These are phyloP conservation scores for Agroathelia rolfsii DNA, from an alignment of 1,284 basidiomycete species.

Conservation along the genomic window DNA sequence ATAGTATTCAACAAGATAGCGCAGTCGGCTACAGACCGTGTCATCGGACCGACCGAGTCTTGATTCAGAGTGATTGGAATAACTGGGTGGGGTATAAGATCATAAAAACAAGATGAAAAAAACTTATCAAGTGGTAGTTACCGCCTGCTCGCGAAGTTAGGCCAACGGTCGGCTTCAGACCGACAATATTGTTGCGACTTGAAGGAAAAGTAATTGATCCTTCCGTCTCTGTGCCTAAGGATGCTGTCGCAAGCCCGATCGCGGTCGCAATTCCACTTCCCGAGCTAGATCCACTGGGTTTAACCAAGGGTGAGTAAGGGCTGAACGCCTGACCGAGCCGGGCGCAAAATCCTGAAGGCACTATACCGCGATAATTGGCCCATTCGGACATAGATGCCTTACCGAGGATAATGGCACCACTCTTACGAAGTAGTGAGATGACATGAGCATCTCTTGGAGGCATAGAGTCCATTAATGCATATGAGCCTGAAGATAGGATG, in stretches of 20 bases:
- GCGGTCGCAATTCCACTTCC: slow-evolving; percentile 40
- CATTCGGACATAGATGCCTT: slow-evolving; percentile 42
- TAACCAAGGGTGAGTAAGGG: slow-evolving; percentile 38
- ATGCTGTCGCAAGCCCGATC: slow-evolving; percentile 37
- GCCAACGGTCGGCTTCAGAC: slow-evolving; percentile 43
- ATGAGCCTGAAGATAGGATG: slow-evolving; percentile 20
- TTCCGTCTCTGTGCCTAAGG: slow-evolving; percentile 43
- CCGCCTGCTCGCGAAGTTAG: slow-evolving; percentile 39
- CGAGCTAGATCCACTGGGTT: slow-evolving; percentile 42
- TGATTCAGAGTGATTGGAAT: slow-evolving; percentile 41
- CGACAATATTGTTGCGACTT: slow-evolving; percentile 35
- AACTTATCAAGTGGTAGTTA: slow-evolving; percentile 12
- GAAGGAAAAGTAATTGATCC: slow-evolving; percentile 37
- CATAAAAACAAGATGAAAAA: slow-evolving; percentile 7
- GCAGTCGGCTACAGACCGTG: slow-evolving; percentile 35
- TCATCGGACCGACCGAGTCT: slow-evolving; percentile 40
- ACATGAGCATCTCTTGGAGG: slow-evolving; percentile 32
- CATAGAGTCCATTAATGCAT: slow-evolving; percentile 27
- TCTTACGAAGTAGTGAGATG: slow-evolving; percentile 27
- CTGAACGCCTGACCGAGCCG: slow-evolving; percentile 41
- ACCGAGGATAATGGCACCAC: slow-evolving; percentile 45
- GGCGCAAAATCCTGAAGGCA: slow-evolving; percentile 36
- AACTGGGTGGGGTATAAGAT: slow-evolving; percentile 19
- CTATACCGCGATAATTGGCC: slow-evolving; percentile 35
- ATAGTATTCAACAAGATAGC: slow-evolving; percentile 33